Conservation (phyloP, 179 eudicot species). For the Beta corolliflora region DNA sequence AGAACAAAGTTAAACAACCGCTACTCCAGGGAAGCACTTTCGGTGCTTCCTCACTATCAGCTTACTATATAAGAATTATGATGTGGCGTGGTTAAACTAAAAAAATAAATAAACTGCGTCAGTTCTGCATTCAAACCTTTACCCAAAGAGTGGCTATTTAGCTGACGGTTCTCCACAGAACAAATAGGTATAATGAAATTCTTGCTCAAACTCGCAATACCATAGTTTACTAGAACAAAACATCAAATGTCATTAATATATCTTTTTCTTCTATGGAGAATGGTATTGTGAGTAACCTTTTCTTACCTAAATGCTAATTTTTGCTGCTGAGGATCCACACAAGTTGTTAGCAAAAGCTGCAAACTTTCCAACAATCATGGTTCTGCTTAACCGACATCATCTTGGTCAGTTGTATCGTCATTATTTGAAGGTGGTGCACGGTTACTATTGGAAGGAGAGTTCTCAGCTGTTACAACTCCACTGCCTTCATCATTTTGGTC, state of each 20-base stretch:
- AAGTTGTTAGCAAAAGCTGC: background rate
- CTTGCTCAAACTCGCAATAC: no score
- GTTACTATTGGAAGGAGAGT: constrained; percentile 50
- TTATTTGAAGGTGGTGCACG: constrained; percentile 27
- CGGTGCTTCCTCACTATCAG: constrained; percentile 7
- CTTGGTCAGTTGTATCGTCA: constrained; percentile 35
- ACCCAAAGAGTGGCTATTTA: background rate
- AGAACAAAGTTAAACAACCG: background rate
- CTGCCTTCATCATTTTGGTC: constrained; percentile 61
- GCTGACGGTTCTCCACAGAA: no score
- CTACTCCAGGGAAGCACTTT: no score
- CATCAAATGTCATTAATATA: no score
- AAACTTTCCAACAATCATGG: constrained; percentile 12
- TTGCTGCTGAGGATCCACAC: background rate
- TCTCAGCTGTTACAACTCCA: constrained; percentile 77
- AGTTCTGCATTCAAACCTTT: background rate
- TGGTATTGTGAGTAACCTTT: no score
- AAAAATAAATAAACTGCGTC: background rate
- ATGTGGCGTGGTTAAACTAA: background rate
- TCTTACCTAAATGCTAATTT: background rate
- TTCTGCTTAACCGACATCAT: constrained; percentile 24
- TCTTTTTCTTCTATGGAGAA: no score
- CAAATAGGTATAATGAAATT: no score
- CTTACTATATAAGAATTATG: background rate
- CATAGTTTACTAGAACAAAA: no score